phyloP scores from a whole-genome alignment of 768 basidiomycete genomes.

The Mycena chlorophos region DNA sequence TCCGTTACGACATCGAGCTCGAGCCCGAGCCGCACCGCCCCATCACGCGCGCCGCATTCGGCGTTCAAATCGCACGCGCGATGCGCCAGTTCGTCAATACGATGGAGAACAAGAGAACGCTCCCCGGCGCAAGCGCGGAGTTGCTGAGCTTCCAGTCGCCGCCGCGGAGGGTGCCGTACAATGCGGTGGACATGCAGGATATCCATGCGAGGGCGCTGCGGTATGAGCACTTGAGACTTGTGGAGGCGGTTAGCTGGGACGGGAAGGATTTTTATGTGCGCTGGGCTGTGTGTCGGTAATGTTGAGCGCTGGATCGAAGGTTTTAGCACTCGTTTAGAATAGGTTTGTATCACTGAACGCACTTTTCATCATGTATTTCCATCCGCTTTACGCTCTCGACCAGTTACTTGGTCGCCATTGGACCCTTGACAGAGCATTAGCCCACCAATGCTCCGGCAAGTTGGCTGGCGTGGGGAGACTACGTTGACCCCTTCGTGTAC shows the following conservation, averaged over 20 bases:
- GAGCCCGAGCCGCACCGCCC: not conserved
- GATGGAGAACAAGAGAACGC: not conserved
- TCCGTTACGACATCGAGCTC: not conserved
- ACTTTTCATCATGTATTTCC: too few relatives aligned
- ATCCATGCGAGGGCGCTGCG: too few relatives aligned
- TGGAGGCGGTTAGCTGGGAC: not conserved
- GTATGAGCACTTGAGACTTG: not conserved
- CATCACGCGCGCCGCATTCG: not conserved
- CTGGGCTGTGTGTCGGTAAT: not conserved
- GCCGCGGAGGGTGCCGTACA: not conserved
- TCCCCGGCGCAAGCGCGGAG: not conserved
- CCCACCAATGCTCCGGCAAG: too few relatives aligned
- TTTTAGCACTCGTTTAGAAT: too few relatives aligned
- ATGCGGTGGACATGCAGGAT: too few relatives aligned
- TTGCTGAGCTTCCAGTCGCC: not conserved
- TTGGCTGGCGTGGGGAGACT: too few relatives aligned
- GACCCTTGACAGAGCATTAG: too few relatives aligned
- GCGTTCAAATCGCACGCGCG: not conserved
- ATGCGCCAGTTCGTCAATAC: not conserved
- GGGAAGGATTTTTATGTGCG: not conserved
- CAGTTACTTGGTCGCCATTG: too few relatives aligned
- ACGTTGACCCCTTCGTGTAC: too few relatives aligned
- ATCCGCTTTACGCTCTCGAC: too few relatives aligned
- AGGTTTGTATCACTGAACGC: too few relatives aligned
- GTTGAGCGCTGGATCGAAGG: too few relatives aligned